Conservation (phyloP, 2,329 filamentous ascomycete genomes). For the Cladosporium sp. region DNA sequence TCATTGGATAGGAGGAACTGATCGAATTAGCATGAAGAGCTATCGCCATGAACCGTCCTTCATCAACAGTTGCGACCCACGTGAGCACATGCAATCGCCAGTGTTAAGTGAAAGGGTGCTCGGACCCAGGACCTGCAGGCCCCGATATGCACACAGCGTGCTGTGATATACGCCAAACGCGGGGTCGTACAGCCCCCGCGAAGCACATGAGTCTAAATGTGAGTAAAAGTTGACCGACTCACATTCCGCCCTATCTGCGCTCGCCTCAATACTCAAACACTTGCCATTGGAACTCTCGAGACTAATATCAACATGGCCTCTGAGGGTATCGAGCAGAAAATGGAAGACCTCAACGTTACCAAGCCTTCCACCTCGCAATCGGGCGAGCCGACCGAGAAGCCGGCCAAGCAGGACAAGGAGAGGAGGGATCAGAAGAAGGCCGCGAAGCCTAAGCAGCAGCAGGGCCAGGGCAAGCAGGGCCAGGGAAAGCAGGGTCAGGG, state of each 20-base stretch:
- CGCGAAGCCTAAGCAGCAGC: conserved; percentile 18
- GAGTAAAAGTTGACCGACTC: background rate
- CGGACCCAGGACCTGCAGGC: background rate
- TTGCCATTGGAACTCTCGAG: conserved; percentile 1
- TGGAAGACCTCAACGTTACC: conserved; percentile 23
- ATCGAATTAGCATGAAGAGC: too few relatives aligned
- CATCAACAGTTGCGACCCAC: too few relatives aligned
- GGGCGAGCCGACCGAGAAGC: conserved; percentile 23
- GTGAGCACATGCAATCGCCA: too few relatives aligned
- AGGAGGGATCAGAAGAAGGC: conserved; percentile 28
- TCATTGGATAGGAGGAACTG: too few relatives aligned
- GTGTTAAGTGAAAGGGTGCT: too few relatives aligned
- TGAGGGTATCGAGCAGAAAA: conserved; percentile 22
- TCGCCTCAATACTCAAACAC: background rate
- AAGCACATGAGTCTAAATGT: background rate
- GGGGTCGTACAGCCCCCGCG: background rate
- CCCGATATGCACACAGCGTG: background rate
- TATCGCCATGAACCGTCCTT: too few relatives aligned
- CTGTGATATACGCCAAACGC: background rate
- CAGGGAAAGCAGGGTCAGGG: conserved; percentile 17
- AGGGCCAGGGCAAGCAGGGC: conserved; percentile 13
- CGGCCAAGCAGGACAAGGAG: conserved; percentile 31
- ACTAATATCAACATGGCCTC: conserved; percentile 13
- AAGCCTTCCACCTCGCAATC: conserved; percentile 14
- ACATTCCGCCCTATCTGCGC: background rate